Evolutionary conservation across 805 yeast species (phyloP), one percentile per base, ranked within the genome.

Genomic region (Candida sanyiensis): DNA sequence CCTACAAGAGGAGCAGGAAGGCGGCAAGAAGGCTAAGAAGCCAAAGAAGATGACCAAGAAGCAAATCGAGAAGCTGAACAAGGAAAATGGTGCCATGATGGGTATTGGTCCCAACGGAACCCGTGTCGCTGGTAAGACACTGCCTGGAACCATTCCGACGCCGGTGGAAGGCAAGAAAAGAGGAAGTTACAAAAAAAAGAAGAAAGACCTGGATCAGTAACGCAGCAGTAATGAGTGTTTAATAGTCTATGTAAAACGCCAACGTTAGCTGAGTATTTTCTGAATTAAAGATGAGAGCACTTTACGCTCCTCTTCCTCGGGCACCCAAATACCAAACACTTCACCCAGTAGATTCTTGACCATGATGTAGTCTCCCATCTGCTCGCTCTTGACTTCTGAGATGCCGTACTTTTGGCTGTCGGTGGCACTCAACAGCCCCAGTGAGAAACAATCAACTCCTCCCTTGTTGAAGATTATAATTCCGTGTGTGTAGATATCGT

Each of bases 281-380:
- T 60, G 60, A 16, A 69, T 51, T 36, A 69, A 44, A 50, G 77
- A 74, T 49, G 64, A 73, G 29, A 83, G 62, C 48, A 74, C 73
- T 32, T 70, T 70, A 57, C 90, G 67, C 51, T 83, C 89, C 7
- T 70, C 74, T 32, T 72, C 78, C 40, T 82, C 77, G 53, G 80
- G 84, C 16, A 83, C 69, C 93, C 93, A 84, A 34, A 84, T 62
- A 1, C 94, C 94, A 56, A 71, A 83, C 10, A 83, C 80, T 32
- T 80, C 84, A 17, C 83, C 87, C 36, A 73, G 63, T 36, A 80
- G 62, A 51, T 77, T 80, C 54, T 78, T 78, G 16, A 84, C 72
- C 39, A 84, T 83, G 28, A 84, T 74, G 54, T 83, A 66, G 40
- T 80, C 82, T 41, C 77, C 85, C 45, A 77, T 76, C 43, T 75